Evolutionary conservation across 257 asterid species (phyloP), one percentile per base, ranked within the genome.

Genomic region (Solanum pimpinellifolium): DNA sequence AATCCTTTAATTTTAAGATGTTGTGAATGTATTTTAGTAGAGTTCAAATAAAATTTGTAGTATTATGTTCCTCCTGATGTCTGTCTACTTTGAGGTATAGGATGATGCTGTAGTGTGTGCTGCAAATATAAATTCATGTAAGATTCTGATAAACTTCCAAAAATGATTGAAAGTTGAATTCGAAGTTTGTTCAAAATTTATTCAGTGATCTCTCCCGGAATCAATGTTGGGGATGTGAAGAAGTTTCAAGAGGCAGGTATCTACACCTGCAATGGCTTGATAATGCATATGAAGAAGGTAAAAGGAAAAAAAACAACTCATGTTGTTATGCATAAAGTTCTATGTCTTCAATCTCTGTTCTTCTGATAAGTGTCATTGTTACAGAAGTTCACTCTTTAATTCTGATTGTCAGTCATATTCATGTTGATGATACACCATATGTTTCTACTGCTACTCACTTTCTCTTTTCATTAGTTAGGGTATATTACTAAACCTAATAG

Each of bases 251-350:
- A 97, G 91, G 98, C 98, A 75, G 98, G 98, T 59, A 97, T 97
- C 91, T 90, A 92, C 85, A 94, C 98, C 56, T 94, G 99, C 92
- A 97, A 93, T 91, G 98, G 98, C 88, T 87, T 97, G 90, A 94
- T 95, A 98, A 95, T 97, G 99, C 98, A 97, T 90, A 95, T 98
- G n/a, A 95, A 95, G 93, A 97, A 95, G 98, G 98, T 95, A 82
- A 73, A 62, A 31, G 25, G 76, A 47, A 2, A 52, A 39, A 75
- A 75, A 39, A 9, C 33, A 75, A 68, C 20, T 75, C 27, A 27
- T 41, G 83, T 23, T 75, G 44, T 44, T 33, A 39, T 81, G 37
- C 21, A 35, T 4, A 21, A 80, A 77, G 12, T n/a, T 31, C 33
- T 42, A 35, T 15, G 15, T 75, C 29, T 39, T 41, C 33, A 20